Conservation (phyloP, 2,329 filamentous ascomycete genomes). For the Alternaria solani region DNA sequence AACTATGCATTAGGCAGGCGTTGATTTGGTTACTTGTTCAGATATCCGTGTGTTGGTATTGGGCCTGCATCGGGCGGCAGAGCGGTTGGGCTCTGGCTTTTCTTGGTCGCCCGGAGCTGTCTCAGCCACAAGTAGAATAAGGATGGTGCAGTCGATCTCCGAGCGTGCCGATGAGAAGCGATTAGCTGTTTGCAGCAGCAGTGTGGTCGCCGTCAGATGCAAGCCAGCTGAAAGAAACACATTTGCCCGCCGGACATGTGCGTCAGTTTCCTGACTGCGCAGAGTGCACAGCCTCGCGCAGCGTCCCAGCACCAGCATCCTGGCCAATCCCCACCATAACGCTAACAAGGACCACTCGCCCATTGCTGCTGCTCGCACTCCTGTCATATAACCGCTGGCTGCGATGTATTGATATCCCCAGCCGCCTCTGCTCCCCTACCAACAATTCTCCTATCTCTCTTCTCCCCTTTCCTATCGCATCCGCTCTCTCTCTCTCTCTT, state of each 20-base stretch:
- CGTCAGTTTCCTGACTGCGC: constrained; percentile 15
- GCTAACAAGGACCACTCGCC: constrained; percentile 31
- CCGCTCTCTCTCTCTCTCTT: not conserved
- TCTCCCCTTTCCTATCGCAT: not conserved
- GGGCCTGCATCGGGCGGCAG: constrained; percentile 26
- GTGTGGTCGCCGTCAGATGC: not conserved
- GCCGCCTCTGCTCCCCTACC: not conserved
- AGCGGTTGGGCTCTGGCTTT: constrained; percentile 29
- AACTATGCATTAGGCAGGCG: constrained; percentile 30
- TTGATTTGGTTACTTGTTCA: constrained; percentile 16
- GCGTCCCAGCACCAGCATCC: constrained; percentile 14
- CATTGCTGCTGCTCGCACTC: constrained; percentile 25
- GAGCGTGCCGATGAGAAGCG: not conserved
- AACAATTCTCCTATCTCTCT: not conserved
- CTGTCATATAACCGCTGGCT: constrained; percentile 33
- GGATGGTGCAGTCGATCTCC: not conserved
- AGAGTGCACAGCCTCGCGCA: constrained; percentile 21
- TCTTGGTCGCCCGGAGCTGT: not conserved
- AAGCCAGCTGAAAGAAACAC: constrained; percentile 21
- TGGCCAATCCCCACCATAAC: constrained; percentile 26
- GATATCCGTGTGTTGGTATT: constrained; percentile 26
- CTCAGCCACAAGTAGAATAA: constrained; percentile 13
- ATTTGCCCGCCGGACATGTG: constrained; percentile 16
- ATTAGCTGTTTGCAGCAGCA: constrained; percentile 9
- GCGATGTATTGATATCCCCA: constrained; percentile 17